Conservation (phyloP, 495 filamentous ascomycete species). For the Aspergillus kassunensis region DNA sequence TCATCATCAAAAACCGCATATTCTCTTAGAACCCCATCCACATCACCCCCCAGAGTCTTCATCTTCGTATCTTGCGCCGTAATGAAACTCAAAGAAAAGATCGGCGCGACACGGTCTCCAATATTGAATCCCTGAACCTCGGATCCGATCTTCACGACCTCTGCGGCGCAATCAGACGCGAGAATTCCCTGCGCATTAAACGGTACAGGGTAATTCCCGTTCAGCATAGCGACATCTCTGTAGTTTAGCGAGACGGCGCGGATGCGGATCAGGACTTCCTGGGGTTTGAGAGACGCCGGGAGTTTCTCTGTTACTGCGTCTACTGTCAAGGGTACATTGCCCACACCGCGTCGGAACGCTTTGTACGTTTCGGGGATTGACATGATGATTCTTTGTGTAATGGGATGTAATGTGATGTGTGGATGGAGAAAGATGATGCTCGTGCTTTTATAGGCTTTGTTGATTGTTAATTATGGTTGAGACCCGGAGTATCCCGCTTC, state of each 20-base stretch:
- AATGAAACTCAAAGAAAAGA: background rate
- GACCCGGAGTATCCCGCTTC: too few species aligned
- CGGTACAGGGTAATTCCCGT: background rate
- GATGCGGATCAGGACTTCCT: constrained; percentile 1
- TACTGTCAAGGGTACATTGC: background rate
- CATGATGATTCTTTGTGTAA: too few species aligned
- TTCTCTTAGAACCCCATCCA: background rate
- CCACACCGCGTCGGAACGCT: background rate
- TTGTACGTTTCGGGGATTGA: background rate
- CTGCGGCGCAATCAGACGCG: background rate
- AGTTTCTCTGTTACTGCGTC: background rate
- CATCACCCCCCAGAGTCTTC: background rate
- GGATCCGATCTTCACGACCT: background rate
- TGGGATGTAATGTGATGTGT: too few species aligned
- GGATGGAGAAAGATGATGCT: too few species aligned
- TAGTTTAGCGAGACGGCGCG: constrained; percentile 1
- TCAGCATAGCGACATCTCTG: background rate
- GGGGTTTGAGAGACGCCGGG: background rate
- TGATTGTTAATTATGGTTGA: too few species aligned
- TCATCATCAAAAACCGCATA: background rate
- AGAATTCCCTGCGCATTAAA: background rate
- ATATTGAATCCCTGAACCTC: background rate
- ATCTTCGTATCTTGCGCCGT: background rate
- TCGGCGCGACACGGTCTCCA: background rate
- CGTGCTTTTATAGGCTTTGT: too few species aligned